These are phyloP conservation scores for Picea abies DNA, from an alignment of 83 land plant species.

Conservation along the genomic window DNA sequence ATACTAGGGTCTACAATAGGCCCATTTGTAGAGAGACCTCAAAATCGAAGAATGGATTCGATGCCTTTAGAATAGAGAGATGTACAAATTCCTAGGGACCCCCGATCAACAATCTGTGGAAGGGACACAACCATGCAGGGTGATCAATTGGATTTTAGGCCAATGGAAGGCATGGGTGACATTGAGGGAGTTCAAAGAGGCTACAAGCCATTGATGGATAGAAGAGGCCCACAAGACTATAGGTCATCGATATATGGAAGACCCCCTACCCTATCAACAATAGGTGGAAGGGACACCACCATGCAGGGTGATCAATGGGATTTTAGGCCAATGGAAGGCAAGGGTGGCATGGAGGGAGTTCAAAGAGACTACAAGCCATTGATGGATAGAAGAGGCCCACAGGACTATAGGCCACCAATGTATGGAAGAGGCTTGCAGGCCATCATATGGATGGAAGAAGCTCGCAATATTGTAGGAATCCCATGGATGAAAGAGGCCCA, in stretches of 20 bases:
- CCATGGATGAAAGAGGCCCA: background rate
- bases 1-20: background rate
- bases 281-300: background rate
- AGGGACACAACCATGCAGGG: background rate
- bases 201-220: background rate
- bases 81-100: too few relatives aligned
- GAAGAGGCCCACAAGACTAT: background rate
- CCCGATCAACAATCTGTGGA: background rate
- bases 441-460: background rate
- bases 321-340: background rate
- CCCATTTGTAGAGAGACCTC: background rate
- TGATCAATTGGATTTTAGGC: background rate
- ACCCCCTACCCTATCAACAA: background rate
- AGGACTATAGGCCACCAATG: too few relatives aligned
- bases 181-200: background rate
- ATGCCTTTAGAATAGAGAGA: background rate
- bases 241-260: too few relatives aligned
- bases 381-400: background rate
- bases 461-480: background rate
- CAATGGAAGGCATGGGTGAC: background rate
- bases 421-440: too few relatives aligned
- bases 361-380: background rate
- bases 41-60: constrained; percentile 7
- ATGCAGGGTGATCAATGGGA: background rate
- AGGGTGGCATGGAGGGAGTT: background rate